These are phyloP conservation scores for Mycena sp. DNA, from an alignment of 1,284 basidiomycete species.

Conservation along the genomic window DNA sequence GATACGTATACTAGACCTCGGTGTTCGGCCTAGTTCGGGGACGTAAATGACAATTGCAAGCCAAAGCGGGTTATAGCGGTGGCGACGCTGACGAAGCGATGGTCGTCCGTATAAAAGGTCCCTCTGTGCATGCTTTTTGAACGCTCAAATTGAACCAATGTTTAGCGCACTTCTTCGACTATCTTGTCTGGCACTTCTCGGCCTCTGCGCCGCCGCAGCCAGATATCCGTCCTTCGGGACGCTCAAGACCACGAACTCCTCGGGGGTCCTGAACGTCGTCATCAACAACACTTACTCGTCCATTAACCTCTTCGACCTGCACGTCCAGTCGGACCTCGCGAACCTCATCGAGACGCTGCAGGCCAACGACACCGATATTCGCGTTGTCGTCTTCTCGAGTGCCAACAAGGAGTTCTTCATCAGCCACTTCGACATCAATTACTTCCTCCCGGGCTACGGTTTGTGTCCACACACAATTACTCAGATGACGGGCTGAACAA, in stretches of 20 bases:
- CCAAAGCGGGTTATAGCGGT: too few species aligned
- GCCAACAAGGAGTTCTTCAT: slow-evolving; percentile 6
- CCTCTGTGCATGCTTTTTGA: too few species aligned
- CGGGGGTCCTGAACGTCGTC: slow-evolving; percentile 11
- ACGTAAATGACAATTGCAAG: too few species aligned
- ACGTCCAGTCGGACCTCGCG: slow-evolving; percentile 7
- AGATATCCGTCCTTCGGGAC: slow-evolving; percentile 15
- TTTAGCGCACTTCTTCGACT: not conserved
- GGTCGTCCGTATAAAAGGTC: too few species aligned
- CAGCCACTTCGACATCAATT: slow-evolving; percentile 3
- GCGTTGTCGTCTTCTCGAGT: slow-evolving; percentile 7
- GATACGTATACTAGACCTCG: too few species aligned
- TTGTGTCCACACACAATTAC: too few species aligned
- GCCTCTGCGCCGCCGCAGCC: not conserved
- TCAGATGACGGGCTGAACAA: too few species aligned
- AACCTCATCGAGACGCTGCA: slow-evolving; percentile 10
- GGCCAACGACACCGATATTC: slow-evolving; percentile 9
- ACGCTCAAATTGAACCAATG: too few species aligned
- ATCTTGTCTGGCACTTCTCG: not conserved
- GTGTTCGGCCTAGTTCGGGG: too few species aligned
- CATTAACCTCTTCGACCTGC: slow-evolving; percentile 14
- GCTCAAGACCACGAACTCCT: slow-evolving; percentile 1
- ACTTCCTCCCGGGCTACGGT: slow-evolving; percentile 2
- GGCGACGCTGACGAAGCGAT: too few species aligned
- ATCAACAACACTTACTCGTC: slow-evolving; percentile 18